Conservation (phyloP, 2,329 filamentous ascomycete genomes). For the Phialophora tarda region DNA sequence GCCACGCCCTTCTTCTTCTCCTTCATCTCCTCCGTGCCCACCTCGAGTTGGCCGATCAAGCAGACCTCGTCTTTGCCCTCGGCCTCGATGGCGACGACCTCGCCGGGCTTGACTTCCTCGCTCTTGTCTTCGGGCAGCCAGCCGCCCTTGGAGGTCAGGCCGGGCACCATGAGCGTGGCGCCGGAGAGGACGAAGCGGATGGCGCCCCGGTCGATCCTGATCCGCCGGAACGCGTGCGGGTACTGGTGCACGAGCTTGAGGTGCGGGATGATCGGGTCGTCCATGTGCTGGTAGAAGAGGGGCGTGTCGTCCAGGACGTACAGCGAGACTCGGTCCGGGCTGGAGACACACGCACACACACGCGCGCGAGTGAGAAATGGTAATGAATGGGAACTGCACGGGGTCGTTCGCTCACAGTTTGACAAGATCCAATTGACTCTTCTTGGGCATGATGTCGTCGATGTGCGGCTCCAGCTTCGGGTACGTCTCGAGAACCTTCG, state of each 20-base stretch:
- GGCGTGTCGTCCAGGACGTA: conserved; percentile 78
- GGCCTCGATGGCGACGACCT: conserved; percentile 85
- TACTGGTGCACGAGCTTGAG: conserved; percentile 88
- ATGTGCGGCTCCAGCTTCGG: conserved; percentile 85
- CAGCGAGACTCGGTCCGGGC: conserved; percentile 83
- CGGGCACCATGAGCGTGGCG: conserved; percentile 94
- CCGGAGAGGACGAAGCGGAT: conserved; percentile 95
- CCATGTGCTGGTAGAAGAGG: conserved; percentile 88
- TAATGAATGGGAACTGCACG: background rate
- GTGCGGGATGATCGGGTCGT: conserved; percentile 81
- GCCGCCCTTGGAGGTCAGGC: conserved; percentile 82
- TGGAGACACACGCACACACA: conserved; percentile 40
- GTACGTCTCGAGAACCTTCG: conserved; percentile 81
- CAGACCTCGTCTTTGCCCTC: conserved; percentile 95
- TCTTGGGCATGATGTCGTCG: conserved; percentile 94
- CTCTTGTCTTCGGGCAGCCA: conserved; percentile 75
- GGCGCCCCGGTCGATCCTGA: conserved; percentile 92
- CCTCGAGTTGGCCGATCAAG: conserved; percentile 81
- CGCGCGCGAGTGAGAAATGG: no score
- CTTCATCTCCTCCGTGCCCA: conserved; percentile 90
- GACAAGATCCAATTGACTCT: conserved; percentile 84
- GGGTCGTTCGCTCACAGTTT: conserved; percentile 68
- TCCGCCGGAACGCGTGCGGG: conserved; percentile 78
- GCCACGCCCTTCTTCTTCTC: conserved; percentile 92
- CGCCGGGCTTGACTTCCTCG: conserved; percentile 67